phyloP scores from a whole-genome alignment of 176 grass and related monocot species.

The Cocos nucifera region DNA sequence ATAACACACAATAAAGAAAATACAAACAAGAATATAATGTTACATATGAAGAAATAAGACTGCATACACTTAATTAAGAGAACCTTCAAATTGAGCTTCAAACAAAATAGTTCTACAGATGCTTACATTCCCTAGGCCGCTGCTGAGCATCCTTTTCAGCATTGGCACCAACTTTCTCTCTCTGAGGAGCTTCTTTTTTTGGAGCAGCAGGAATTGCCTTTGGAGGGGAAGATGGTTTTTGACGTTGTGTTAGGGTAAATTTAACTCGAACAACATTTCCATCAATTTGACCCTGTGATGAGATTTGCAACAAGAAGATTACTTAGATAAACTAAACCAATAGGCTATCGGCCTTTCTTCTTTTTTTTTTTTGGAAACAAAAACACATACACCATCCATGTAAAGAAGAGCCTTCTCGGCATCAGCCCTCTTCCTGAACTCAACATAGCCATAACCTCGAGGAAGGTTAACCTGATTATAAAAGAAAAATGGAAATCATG shows the following conservation, averaged over 20 bases:
- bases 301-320: background rate
- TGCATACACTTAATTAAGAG: too few relatives aligned
- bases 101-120: too few relatives aligned
- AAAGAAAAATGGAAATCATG: too few relatives aligned
- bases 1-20: background rate
- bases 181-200: conserved; percentile 64
- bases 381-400: conserved; percentile 89
- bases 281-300: conserved; percentile 85
- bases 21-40: background rate
- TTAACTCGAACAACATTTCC: conserved; percentile 86
- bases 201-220: conserved; percentile 43
- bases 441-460: conserved; percentile 97
- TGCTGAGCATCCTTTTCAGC: conserved; percentile 65
- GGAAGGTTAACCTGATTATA: conserved; percentile 88
- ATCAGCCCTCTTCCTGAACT: conserved; percentile 89
- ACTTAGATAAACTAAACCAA: too few relatives aligned
- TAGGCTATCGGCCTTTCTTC: too few relatives aligned
- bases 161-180: conserved; percentile 54
- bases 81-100: too few relatives aligned
- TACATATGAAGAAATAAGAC: too few relatives aligned
- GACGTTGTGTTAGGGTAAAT: conserved; percentile 72
- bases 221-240: conserved; percentile 61
- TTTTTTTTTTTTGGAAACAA: too few relatives aligned
- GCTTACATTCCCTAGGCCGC: conserved; percentile 52
- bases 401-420: conserved; percentile 99